Percentiles rank a stretch among this genome's conserved stretches.
Conservation (phyloP, 139 green algal species). For the Chlamydomonas eustigma region DNA sequence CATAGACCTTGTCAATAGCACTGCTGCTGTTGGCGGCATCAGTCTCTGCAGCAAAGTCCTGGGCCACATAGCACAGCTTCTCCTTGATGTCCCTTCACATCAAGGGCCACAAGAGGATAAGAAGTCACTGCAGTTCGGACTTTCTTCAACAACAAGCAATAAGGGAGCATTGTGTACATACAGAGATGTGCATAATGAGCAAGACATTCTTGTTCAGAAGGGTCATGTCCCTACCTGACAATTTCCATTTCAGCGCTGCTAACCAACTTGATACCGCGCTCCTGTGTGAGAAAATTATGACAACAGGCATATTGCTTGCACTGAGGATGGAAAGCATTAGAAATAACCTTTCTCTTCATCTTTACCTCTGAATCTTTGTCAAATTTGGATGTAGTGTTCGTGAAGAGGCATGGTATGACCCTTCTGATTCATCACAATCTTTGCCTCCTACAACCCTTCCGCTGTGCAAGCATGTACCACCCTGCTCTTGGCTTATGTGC, state of each 20-base stretch:
- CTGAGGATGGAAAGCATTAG: too few relatives aligned
- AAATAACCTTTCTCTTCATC: too few relatives aligned
- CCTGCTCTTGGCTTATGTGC: too few relatives aligned
- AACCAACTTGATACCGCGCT: slow-evolving; percentile 89
- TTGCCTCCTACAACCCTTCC: too few relatives aligned
- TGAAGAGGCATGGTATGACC: too few relatives aligned
- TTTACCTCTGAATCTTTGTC: too few relatives aligned
- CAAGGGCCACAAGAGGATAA: neutral
- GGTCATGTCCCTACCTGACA: slow-evolving; percentile 62
- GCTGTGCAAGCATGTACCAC: too few relatives aligned
- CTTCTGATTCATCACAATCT: too few relatives aligned
- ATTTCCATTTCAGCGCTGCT: slow-evolving; percentile 91
- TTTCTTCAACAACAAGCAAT: neutral
- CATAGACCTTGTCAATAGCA: slow-evolving; percentile 87
- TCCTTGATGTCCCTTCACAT: slow-evolving; percentile 92
- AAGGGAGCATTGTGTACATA: neutral
- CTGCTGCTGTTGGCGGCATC: slow-evolving; percentile 55
- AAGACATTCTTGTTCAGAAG: too few relatives aligned
- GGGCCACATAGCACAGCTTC: slow-evolving; percentile 92
- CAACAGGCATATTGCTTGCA: neutral
- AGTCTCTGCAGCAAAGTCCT: slow-evolving; percentile 92
- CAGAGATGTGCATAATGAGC: slow-evolving; percentile 5
- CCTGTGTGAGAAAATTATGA: slow-evolving; percentile 10
- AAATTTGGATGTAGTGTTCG: too few relatives aligned
- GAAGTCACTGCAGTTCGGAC: neutral